Conservation (phyloP, 2,329 filamentous ascomycete genomes). For the Camptophora hylomeconis region DNA sequence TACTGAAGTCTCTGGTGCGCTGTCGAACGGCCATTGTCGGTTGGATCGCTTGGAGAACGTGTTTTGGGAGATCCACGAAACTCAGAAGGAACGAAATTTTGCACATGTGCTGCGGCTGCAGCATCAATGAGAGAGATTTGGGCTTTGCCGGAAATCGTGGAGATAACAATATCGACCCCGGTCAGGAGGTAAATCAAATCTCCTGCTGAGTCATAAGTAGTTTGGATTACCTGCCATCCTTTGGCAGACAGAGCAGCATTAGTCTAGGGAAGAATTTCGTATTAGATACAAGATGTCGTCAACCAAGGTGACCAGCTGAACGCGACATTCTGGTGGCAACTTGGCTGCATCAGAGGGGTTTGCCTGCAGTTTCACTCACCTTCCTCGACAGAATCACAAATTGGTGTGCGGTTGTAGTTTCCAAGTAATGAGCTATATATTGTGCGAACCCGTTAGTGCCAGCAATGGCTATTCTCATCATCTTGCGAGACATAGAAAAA, state of each 20-base stretch:
- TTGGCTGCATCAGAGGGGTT: no score
- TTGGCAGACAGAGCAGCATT: slow-evolving; percentile 25
- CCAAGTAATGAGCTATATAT: slow-evolving; percentile 46
- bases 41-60: slow-evolving; percentile 42
- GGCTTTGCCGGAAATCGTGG: slow-evolving; percentile 52
- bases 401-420: slow-evolving; percentile 49
- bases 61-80: slow-evolving; percentile 54
- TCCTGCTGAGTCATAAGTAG: slow-evolving; percentile 45
- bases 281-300: no score
- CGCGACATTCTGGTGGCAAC: no score
- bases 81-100: slow-evolving; percentile 60
- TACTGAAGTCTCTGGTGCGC: slow-evolving; percentile 45
- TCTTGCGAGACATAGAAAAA: slow-evolving; percentile 15
- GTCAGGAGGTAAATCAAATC: slow-evolving; percentile 53
- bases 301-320: no score
- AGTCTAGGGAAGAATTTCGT: slow-evolving; percentile 19
- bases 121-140: slow-evolving; percentile 63
- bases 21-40: slow-evolving; percentile 48
- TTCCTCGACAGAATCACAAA: slow-evolving; percentile 57
- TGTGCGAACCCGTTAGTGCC: slow-evolving; percentile 48
- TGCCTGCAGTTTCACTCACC: no score
- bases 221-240: slow-evolving; percentile 49
- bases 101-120: slow-evolving; percentile 50
- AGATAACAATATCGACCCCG: slow-evolving; percentile 63
- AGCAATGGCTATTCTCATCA: slow-evolving; percentile 50